These are phyloP conservation scores for Saccharomycopsis hybrid DNA, from an alignment of 1,139 yeast genomes.

Conservation along the genomic window DNA sequence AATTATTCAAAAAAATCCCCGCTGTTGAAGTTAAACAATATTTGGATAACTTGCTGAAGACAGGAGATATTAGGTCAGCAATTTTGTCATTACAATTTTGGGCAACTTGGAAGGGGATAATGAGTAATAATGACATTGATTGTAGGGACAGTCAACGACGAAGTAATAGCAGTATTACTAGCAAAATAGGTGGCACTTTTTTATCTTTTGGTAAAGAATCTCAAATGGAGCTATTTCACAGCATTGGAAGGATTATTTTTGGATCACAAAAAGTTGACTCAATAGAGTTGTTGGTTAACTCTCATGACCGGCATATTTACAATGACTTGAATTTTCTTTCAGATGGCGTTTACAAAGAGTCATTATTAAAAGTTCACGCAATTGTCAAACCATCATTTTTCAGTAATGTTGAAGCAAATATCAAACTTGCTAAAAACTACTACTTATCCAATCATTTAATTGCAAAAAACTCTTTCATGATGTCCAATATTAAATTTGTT, in stretches of 20 bases:
- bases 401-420: not conserved
- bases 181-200: not conserved
- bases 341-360: too few species aligned
- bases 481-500: slow-evolving; percentile 7
- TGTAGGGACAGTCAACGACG: too few species aligned
- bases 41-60: slow-evolving; percentile 38
- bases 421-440: slow-evolving; percentile 6
- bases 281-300: not conserved
- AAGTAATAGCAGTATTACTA: not conserved
- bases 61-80: slow-evolving; percentile 75
- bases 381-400: too few species aligned
- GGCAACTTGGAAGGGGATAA: slow-evolving; percentile 36
- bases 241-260: slow-evolving; percentile 58
- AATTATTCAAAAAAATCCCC: slow-evolving; percentile 27
- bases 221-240: slow-evolving; percentile 56
- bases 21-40: slow-evolving; percentile 31
- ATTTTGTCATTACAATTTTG: slow-evolving; percentile 68
- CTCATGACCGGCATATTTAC: not conserved
- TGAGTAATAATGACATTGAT: too few species aligned
- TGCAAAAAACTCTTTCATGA: slow-evolving; percentile 4
- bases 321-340: not conserved
- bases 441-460: slow-evolving; percentile 2
- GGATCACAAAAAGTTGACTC: slow-evolving; percentile 37
- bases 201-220: slow-evolving; percentile 37
- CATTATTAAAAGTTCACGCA: too few species aligned